Evolutionary conservation across 495 filamentous ascomycete genomes (phyloP), one percentile per base, ranked within the genome.

Genomic region (Aspergillus panamensis): DNA sequence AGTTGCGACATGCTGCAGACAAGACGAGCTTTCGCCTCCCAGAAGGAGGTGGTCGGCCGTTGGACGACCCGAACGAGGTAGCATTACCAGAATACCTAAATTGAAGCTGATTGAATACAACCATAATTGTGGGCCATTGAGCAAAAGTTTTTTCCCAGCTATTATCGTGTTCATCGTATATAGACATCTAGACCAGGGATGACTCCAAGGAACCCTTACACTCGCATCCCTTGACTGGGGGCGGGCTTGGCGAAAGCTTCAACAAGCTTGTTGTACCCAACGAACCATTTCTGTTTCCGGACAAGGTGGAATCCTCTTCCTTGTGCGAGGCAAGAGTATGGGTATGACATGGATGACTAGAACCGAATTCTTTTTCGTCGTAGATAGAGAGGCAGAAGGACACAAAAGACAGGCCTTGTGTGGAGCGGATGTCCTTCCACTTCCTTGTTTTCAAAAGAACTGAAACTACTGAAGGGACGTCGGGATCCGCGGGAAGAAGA

Each of bases 1-100:
- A 48, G 30, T 17, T 58, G 48, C 49, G 44, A 42, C 53, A 63
- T 63, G 50, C 50, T 49, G 39, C 30, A 8, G 40, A 37, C 44
- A 21, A 29, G 53, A 39, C 49, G 39, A 47, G 31, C 57, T 44
- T 47, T 45, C 45, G 45, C 51, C 55, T 43, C 45, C 39, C 43
- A 47, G 35, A 51, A 43, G 8, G 17, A 39, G 17, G 20, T 42
- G 14, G 33, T 9, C 29, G 21, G 32, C 20, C 43, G 10, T 44
- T 48, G 45, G 43, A n/a, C 51, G 37, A 19, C 12, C 17, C 42
- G 14, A 20, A 45, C 45, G 44, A 58, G 54, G 62, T 64, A 53
- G 58, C 53, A 64, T 64, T 55, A 40, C 43, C 54, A 51, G 35
- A 43, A 47, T 35, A 43, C 19, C 25, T 29, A 21, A 33, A 20